These are phyloP conservation scores for Claviceps pusilla DNA, from an alignment of 2,329 filamentous ascomycete species.

Conservation along the genomic window DNA sequence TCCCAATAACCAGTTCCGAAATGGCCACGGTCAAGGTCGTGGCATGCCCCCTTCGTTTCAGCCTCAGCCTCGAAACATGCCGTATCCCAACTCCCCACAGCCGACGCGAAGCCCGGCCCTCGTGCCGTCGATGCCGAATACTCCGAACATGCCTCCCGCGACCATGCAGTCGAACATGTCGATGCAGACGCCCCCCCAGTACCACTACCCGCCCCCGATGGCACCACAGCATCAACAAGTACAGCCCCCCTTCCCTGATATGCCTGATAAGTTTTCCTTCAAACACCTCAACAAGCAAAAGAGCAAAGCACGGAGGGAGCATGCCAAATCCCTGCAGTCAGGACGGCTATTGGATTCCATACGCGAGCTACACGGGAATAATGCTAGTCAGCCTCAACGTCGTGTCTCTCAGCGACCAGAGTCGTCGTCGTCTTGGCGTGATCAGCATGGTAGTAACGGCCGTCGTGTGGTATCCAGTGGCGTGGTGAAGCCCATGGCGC, in stretches of 20 bases:
- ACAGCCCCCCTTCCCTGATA: slow-evolving; percentile 30
- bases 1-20: slow-evolving; percentile 28
- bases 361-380: slow-evolving; percentile 19
- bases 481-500: slow-evolving; percentile 2
- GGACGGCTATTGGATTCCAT: slow-evolving; percentile 23
- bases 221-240: slow-evolving; percentile 48
- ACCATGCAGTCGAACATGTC: slow-evolving; percentile 42
- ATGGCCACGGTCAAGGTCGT: slow-evolving; percentile 32
- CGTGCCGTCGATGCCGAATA: slow-evolving; percentile 49
- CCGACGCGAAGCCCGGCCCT: slow-evolving; percentile 52
- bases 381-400: slow-evolving; percentile 23
- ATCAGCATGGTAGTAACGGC: slow-evolving; percentile 10
- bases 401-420: slow-evolving; percentile 33
- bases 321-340: slow-evolving; percentile 29
- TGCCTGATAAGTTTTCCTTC: slow-evolving; percentile 20
- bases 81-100: slow-evolving; percentile 47
- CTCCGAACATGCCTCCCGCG: slow-evolving; percentile 51
- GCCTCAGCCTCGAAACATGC: slow-evolving; percentile 30
- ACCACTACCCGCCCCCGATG: slow-evolving; percentile 44
- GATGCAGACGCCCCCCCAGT: slow-evolving; percentile 47
- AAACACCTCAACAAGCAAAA: slow-evolving; percentile 28
- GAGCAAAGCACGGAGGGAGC: slow-evolving; percentile 30
- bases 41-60: slow-evolving; percentile 35
- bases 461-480: slow-evolving; percentile 10
- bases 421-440: slow-evolving; percentile 17